These are phyloP conservation scores for Neltuma alba DNA, from an alignment of 306 rosid species.

Conservation along the genomic window DNA sequence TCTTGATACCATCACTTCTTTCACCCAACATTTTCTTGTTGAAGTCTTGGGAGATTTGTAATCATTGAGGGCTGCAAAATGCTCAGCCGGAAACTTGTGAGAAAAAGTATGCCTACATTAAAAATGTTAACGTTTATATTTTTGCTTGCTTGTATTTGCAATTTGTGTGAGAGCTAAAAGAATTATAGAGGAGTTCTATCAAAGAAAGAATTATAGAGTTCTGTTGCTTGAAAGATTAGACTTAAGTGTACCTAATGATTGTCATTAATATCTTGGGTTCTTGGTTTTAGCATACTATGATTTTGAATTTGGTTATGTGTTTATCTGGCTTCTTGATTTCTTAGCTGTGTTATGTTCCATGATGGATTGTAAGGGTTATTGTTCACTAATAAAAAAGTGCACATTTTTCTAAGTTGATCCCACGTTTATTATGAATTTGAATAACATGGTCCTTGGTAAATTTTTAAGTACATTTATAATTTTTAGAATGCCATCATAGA, in stretches of 20 bases:
- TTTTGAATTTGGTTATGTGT: not conserved
- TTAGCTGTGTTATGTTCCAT: not conserved
- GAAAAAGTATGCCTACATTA: not conserved
- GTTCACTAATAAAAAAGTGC: not conserved
- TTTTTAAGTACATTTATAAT: not conserved
- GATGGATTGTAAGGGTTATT: not conserved
- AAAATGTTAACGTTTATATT: not conserved
- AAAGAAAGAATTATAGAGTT: not conserved
- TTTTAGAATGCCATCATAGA: not conserved
- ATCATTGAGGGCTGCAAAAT: not conserved
- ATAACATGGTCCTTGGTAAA: not conserved
- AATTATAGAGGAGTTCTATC: not conserved
- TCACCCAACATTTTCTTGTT: not conserved
- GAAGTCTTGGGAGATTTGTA: conserved; percentile 5
- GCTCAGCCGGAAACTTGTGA: not conserved
- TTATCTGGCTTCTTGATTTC: not conserved
- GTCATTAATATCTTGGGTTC: not conserved
- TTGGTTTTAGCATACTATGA: not conserved
- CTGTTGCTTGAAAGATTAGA: conserved; percentile 8
- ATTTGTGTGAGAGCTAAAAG: not conserved
- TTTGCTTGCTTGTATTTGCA: not conserved
- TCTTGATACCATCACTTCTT: not conserved
- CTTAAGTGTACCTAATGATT: not conserved
- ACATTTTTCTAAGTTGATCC: not conserved
- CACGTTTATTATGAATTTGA: not conserved